Evolutionary conservation across 2,329 filamentous ascomycete species (phyloP).

Genomic region (Calonectria honghensis): DNA sequence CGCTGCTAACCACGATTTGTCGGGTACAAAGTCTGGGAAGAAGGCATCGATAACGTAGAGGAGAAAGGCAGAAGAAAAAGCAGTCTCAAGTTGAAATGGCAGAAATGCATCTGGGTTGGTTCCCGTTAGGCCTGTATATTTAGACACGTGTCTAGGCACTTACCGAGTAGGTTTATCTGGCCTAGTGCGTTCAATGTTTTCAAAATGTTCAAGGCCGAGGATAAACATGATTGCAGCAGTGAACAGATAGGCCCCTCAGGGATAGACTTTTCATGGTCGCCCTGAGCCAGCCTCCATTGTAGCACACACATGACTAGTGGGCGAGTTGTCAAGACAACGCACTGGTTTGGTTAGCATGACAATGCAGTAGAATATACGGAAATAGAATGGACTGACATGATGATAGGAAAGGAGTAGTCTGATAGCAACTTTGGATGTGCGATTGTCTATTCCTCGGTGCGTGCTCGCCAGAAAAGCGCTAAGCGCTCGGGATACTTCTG

Average conservation of each 20-base stretch:
- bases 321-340: constrained; percentile 29
- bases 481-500: constrained; percentile 23
- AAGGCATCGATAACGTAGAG: constrained; percentile 28
- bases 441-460: constrained; percentile 11
- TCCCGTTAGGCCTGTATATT: not conserved
- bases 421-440: constrained; percentile 23
- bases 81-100: constrained; percentile 25
- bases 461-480: constrained; percentile 8
- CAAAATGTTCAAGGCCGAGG: constrained; percentile 27
- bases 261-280: not conserved
- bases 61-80: constrained; percentile 24
- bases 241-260: constrained; percentile 22
- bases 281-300: constrained; percentile 6
- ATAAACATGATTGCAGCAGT: constrained; percentile 13
- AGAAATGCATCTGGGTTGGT: constrained; percentile 11
- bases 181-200: constrained; percentile 19
- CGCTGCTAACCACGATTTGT: constrained; percentile 22
- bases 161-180: constrained; percentile 22
- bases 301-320: constrained; percentile 26
- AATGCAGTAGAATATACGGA: not conserved
- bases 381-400: not conserved
- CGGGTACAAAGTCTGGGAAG: constrained; percentile 21
- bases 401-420: constrained; percentile 26
- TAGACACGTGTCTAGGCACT: not conserved
- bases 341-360: not conserved